A percentile compares a stretch with the other conserved stretches of the same genome.
These are phyloP conservation scores for Gyromitra esculenta DNA, from an alignment of 2,329 filamentous ascomycete genomes.

Conservation along the genomic window DNA sequence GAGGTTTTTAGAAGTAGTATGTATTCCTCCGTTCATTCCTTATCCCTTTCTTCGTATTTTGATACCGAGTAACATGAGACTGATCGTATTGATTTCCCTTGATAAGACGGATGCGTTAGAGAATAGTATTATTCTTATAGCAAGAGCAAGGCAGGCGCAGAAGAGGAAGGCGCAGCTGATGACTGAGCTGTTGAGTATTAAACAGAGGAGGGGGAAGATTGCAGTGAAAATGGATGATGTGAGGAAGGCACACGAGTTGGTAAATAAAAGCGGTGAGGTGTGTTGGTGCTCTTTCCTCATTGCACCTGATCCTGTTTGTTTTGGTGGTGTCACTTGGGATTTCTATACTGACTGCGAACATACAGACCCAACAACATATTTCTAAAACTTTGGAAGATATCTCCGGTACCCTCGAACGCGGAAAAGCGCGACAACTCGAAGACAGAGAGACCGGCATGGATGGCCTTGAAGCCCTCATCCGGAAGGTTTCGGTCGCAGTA, in stretches of 20 bases:
- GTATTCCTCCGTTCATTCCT: background rate
- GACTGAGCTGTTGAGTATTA: conserved; percentile 54
- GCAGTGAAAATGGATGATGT: conserved; percentile 57
- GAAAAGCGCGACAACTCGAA: conserved; percentile 29
- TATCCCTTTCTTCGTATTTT: no score
- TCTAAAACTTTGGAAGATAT: conserved; percentile 52
- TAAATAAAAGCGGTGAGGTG: conserved; percentile 54
- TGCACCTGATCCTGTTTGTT: background rate
- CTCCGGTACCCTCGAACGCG: conserved; percentile 47
- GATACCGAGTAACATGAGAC: background rate
- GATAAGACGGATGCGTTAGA: conserved; percentile 52
- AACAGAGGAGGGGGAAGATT: conserved; percentile 53
- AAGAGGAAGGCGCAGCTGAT: conserved; percentile 54
- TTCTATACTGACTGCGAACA: background rate
- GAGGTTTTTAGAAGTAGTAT: conserved; percentile 55
- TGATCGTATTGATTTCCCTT: background rate
- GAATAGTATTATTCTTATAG: conserved; percentile 43
- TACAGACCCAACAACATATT: conserved; percentile 48
- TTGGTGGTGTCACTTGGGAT: background rate
- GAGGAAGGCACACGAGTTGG: conserved; percentile 55
- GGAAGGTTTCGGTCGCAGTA: conserved; percentile 41
- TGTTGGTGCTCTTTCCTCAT: background rate
- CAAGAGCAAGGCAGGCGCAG: conserved; percentile 42
- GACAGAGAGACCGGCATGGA: conserved; percentile 23
- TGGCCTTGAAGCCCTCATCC: conserved; percentile 47